A percentile compares a stretch with the other conserved stretches of the same genome.
Evolutionary conservation across 2,329 filamentous ascomycete species (phyloP).

Genomic region (Bisporella sp.): DNA sequence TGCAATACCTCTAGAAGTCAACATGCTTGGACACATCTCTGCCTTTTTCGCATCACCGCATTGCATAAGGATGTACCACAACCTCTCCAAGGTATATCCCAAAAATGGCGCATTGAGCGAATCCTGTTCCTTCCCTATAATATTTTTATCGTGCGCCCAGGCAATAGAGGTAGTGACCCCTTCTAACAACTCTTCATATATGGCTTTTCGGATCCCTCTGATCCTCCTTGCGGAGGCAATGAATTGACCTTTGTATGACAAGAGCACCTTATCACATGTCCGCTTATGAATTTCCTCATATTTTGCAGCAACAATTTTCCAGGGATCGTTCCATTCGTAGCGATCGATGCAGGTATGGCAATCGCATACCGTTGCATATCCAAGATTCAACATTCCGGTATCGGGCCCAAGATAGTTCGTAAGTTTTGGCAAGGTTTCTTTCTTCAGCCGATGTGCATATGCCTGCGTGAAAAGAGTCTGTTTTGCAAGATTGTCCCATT

Average conservation of each 20-base stretch:
- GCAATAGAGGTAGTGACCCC: constrained; percentile 16
- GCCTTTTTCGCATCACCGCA: constrained; percentile 61
- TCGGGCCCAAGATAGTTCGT: constrained; percentile 32
- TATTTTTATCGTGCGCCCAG: constrained; percentile 14
- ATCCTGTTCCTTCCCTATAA: constrained; percentile 5
- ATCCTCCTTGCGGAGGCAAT: constrained; percentile 38
- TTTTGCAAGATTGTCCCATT: constrained; percentile 36
- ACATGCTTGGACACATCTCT: constrained; percentile 74
- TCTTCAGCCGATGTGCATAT: constrained; percentile 31
- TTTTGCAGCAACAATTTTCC: constrained; percentile 11
- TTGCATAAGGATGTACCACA: constrained; percentile 23
- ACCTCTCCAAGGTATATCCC: constrained; percentile 21
- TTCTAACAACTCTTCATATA: constrained; percentile 15
- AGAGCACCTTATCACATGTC: constrained; percentile 24
- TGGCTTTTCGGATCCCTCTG: constrained; percentile 22
- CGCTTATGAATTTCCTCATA: constrained; percentile 24
- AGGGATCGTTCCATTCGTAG: constrained; percentile 33
- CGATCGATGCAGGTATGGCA: constrained; percentile 33
- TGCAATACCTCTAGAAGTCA: constrained; percentile 60
- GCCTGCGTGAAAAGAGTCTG: constrained; percentile 43
- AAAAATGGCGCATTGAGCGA: constrained; percentile 20
- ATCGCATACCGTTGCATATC: constrained; percentile 31
- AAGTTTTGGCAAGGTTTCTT: constrained; percentile 32
- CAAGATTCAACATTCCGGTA: constrained; percentile 40
- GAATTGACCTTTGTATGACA: constrained; percentile 43